Evolutionary conservation across 2,329 filamentous ascomycete genomes (phyloP).

Genomic region (Fusarium robinianum): DNA sequence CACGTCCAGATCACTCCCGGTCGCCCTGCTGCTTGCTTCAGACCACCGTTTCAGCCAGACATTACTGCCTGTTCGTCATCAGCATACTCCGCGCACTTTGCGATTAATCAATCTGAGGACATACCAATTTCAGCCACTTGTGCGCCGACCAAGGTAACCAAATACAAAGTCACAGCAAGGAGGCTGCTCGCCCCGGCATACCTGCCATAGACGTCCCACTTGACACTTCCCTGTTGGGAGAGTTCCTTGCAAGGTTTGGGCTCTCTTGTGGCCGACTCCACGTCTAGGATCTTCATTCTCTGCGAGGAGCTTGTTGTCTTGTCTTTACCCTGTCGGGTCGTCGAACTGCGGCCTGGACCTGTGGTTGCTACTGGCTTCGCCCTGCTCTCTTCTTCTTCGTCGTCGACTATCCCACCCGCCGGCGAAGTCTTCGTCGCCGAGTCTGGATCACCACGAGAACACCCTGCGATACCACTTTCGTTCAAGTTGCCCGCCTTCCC

Average conservation of each 20-base stretch:
- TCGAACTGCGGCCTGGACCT: too few species aligned
- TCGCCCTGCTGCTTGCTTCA: background rate
- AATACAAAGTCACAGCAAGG: background rate
- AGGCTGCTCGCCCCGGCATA: background rate
- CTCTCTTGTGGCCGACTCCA: background rate
- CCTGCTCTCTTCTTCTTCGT: too few species aligned
- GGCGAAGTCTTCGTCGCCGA: too few species aligned
- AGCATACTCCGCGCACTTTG: background rate
- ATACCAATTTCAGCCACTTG: constrained; percentile 1
- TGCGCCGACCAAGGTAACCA: background rate
- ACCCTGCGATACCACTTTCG: too few species aligned
- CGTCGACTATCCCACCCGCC: too few species aligned
- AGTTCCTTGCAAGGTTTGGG: background rate
- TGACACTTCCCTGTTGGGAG: constrained; percentile 1
- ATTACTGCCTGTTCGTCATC: background rate
- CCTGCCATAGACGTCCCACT: constrained; percentile 1
- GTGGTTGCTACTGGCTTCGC: too few species aligned
- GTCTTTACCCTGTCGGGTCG: too few species aligned
- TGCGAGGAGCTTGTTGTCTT: too few species aligned
- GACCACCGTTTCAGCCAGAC: constrained; percentile 7
- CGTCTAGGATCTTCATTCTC: background rate
- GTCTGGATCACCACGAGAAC: too few species aligned
- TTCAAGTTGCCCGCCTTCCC: too few species aligned
- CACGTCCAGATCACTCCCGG: background rate
- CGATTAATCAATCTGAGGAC: background rate